Evolutionary conservation across 2,329 filamentous ascomycete species (phyloP).

Genomic region (Talaromyces funiculosus): DNA sequence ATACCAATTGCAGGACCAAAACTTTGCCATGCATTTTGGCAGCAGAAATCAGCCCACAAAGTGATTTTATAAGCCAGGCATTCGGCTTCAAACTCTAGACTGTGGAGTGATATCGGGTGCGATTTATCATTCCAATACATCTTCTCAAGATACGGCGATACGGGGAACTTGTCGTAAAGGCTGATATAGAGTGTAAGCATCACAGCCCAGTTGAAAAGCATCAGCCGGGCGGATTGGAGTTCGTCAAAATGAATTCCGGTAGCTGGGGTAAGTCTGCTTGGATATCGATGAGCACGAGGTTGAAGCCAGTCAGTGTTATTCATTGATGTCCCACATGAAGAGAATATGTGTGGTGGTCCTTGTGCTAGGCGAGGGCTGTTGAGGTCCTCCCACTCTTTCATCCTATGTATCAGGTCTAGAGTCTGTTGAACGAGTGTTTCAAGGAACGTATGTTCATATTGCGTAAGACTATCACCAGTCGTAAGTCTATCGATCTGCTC

Average conservation of each 20-base stretch:
- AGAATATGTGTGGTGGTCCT: conserved; percentile 3
- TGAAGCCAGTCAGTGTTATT: not conserved
- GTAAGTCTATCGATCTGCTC: not conserved
- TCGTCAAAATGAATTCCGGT: not conserved
- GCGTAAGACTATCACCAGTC: not conserved
- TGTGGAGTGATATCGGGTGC: not conserved
- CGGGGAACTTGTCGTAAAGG: not conserved
- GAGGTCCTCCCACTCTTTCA: conserved; percentile 3
- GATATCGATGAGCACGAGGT: conserved; percentile 8
- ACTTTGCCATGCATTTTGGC: conserved; percentile 12
- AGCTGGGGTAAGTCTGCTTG: not conserved
- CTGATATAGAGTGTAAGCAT: conserved; percentile 4
- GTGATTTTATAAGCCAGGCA: not conserved
- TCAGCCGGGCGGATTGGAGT: conserved; percentile 1
- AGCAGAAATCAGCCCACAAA: conserved; percentile 10
- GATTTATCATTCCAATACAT: not conserved
- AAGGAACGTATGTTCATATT: not conserved
- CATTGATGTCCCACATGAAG: not conserved
- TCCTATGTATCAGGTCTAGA: not conserved
- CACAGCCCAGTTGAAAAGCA: conserved; percentile 8
- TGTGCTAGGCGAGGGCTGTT: not conserved
- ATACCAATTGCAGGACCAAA: conserved; percentile 11
- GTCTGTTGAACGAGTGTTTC: not conserved
- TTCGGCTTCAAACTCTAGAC: not conserved
- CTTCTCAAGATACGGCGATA: not conserved